Conservation (phyloP, 495 filamentous ascomycete species). For the Diplogelasinospora grovesii region DNA sequence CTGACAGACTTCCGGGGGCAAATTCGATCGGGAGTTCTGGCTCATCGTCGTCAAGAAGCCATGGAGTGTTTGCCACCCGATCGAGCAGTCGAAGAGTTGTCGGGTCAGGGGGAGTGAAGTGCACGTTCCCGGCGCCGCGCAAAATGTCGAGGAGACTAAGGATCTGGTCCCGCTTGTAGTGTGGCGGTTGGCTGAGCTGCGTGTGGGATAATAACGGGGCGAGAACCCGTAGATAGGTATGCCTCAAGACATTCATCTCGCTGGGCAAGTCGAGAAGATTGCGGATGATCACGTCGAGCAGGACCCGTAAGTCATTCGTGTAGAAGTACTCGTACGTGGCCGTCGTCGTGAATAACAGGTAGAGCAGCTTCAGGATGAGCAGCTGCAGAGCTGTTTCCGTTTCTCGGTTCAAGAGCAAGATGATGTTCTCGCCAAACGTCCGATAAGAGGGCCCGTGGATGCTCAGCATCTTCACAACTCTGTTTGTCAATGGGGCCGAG, state of each 20-base stretch:
- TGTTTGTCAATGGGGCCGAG: constrained; percentile 64
- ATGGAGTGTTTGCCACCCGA: constrained; percentile 75
- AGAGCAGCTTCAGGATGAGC: constrained; percentile 89
- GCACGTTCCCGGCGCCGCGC: constrained; percentile 51
- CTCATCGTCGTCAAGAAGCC: constrained; percentile 55
- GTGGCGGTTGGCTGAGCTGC: constrained; percentile 72
- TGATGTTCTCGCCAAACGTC: constrained; percentile 97
- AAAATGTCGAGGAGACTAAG: constrained; percentile 66
- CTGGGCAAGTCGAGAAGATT: constrained; percentile 89
- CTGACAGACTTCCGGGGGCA: constrained; percentile 44
- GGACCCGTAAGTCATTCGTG: constrained; percentile 89
- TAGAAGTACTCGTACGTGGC: constrained; percentile 97
- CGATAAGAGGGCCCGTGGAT: constrained; percentile 72
- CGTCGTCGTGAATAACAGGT: constrained; percentile 85
- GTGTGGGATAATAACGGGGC: constrained; percentile 87
- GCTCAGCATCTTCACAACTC: constrained; percentile 83
- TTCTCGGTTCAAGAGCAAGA: constrained; percentile 91
- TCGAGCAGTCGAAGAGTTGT: constrained; percentile 80
- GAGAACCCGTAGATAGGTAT: constrained; percentile 96
- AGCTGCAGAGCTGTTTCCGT: constrained; percentile 89
- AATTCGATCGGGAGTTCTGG: constrained; percentile 10
- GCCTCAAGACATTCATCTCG: constrained; percentile 70
- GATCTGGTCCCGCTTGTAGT: constrained; percentile 90
- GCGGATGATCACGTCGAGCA: constrained; percentile 92
- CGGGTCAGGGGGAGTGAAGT: constrained; percentile 87